Evolutionary conservation across 805 yeast genomes (phyloP), one percentile per base, ranked within the genome.

Genomic region (Hanseniaspora guilliermondii): DNA sequence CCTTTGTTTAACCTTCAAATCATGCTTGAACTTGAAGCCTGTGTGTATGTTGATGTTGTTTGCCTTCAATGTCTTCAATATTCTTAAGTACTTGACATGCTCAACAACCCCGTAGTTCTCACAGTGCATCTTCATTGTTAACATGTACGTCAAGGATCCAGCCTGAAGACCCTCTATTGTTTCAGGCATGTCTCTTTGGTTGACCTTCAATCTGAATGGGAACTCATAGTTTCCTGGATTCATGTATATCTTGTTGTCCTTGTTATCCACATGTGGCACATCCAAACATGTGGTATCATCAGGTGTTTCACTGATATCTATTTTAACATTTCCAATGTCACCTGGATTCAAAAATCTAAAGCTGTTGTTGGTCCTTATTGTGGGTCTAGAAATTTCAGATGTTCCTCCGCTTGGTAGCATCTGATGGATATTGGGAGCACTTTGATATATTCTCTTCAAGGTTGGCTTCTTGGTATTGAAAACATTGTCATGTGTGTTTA

Each of bases 101-200:
- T 49, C 42, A 14, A 54, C 39, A 6, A 47, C 22, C 1, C 53
- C 53, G 19, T 48, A 47, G 24, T 54, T 49, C 33, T 47, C 49
- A 38, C 48, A 48, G 17, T 89, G 96, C 35, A 88, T 76, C n/a
- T 74, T 73, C 2, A 94, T 84, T 58, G 83, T 84, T 58, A 91
- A 68, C 58, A 77, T 77, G 70, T 88, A 88, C 1, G 82, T 70
- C 4, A 85, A 72, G 14, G 86, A 78, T 12, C 87, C 87, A 19
- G 89, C 84, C 11, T 85, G 85, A 49, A 87, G 71, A 1, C 96
- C 96, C 65, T 89, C 96, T 1, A 89, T 78, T 0, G 95, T 83
- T 62, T 89, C 97, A 0, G 91, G 87, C 56, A 84, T 74, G 11
- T 64, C 59, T 35, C 46, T 48, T 56, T 79, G 76, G 5, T 95